Percentiles rank a stretch among this genome's conserved stretches.
phyloP scores from a whole-genome alignment of 306 rosid genomes.

The Malus sieversii region DNA sequence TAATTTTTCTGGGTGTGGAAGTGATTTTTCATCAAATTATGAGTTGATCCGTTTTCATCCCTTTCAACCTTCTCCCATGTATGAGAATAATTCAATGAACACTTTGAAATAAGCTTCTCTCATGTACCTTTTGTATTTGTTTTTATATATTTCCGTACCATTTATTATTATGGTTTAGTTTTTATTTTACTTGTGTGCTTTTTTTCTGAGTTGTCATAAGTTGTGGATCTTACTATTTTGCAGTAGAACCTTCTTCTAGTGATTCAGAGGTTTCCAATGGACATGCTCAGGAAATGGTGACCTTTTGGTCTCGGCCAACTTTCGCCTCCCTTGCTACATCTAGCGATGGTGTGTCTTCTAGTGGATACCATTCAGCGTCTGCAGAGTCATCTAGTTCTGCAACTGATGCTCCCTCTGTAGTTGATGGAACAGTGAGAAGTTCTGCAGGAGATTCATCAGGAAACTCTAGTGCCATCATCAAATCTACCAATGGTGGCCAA shows the following conservation, averaged over 20 bases:
- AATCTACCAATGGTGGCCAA: conserved; percentile 34
- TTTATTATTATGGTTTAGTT: not conserved
- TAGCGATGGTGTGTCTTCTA: conserved; percentile 24
- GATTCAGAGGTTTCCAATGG: conserved; percentile 23
- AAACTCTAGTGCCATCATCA: conserved; percentile 27
- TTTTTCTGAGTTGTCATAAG: conserved; percentile 1
- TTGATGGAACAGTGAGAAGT: conserved; percentile 25
- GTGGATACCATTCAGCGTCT: conserved; percentile 22
- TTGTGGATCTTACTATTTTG: conserved; percentile 12
- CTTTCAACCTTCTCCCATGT: not conserved
- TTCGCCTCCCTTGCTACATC: conserved; percentile 26
- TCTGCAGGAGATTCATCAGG: conserved; percentile 27
- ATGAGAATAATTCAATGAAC: not conserved
- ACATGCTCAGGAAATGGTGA: conserved; percentile 31
- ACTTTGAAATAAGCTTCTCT: not conserved
- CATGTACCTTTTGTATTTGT: not conserved
- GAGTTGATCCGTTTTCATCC: not conserved
- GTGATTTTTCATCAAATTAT: not conserved
- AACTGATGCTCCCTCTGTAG: conserved; percentile 23
- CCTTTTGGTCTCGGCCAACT: conserved; percentile 33
- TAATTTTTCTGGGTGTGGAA: not conserved
- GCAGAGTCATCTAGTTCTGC: conserved; percentile 35
- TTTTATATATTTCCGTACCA: not conserved
- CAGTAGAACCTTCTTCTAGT: conserved; percentile 57
- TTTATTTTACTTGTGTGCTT: not conserved